Base-by-base conservation (phyloP, 2,329 filamentous ascomycete species). In the Hymenoscyphus fructigenus region DNA sequence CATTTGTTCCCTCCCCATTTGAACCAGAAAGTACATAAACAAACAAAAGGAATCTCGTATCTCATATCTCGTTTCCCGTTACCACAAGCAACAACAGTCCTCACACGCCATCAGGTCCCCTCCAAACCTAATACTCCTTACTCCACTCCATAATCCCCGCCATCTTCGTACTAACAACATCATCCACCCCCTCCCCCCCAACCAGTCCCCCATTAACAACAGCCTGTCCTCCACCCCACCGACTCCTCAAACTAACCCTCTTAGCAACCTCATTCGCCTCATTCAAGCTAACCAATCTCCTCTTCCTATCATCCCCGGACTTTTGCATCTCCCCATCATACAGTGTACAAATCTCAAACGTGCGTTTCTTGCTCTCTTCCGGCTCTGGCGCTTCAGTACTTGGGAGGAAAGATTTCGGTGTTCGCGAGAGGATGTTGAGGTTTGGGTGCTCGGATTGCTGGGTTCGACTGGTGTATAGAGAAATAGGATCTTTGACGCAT, bases 211-310 rank as follows among this genome's bases (percentile, higher is more conserved):
- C 69, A 66, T 73, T 70, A 26, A 68, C 63, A 17, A 71, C 66
- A 26, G 63, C 55, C 53, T 71, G 65, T 2, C 50, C n/a, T 1
- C 69, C 67, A 6, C 66, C 65, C 56, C 41, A 64, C 32, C 65
- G 50, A 44, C 23, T 63, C 38, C 64, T 68, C 44, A 59, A 53
- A 3, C 65, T 64, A 50, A 75, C 68, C 23, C 84, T 72, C 69
- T 81, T 84, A 9, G 84, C 84, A 23, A 88, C 84, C 73, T 88
- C 85, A 70, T 87, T 88, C 12, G 85, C 85, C 73, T 88, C 85
- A 47, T 81, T 79, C 63, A 88, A 72, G 59, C 78, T 84, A 5
- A 88, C 84, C 14, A 88, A 75, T 69, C 79, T 81, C 68, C 84
- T 78, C 78, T 83, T 85, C 20, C 73, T 74, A 12, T 66, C 73